Percentiles rank a stretch among this genome's conserved stretches.
These are phyloP conservation scores for Cyclotella cryptica DNA, from an alignment of 108 stramenopile species.

Conservation along the genomic window DNA sequence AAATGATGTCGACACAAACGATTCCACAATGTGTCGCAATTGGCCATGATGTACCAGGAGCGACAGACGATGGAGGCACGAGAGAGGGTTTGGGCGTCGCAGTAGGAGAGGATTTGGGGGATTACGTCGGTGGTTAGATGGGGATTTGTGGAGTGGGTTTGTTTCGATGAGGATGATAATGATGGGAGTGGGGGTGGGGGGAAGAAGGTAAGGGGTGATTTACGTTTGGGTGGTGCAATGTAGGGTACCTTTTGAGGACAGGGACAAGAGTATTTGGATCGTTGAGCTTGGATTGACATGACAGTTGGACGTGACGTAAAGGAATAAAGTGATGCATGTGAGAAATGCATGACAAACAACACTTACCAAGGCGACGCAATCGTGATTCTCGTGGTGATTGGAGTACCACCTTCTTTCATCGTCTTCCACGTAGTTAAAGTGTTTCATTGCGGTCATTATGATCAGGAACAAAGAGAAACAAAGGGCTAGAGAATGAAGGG, in stretches of 20 bases:
- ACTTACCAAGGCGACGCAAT: slow-evolving; percentile 18
- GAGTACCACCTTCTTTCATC: not conserved
- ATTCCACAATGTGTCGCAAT: slow-evolving; percentile 52
- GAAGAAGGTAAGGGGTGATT: slow-evolving; percentile 6
- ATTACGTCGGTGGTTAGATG: slow-evolving; percentile 29
- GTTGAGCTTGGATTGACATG: too few species aligned
- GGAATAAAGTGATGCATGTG: too few species aligned
- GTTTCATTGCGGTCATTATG: too few species aligned
- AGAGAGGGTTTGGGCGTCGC: slow-evolving; percentile 53
- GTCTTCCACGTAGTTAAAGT: too few species aligned
- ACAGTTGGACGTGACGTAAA: too few species aligned
- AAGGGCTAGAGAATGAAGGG: too few species aligned
- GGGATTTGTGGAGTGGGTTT: not conserved
- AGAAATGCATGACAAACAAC: not conserved
- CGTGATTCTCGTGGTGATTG: not conserved
- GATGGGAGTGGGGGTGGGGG: not conserved
- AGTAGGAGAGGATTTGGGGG: slow-evolving; percentile 57
- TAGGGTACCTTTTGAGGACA: slow-evolving; percentile 10
- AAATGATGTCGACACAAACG: slow-evolving; percentile 53
- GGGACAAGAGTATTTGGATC: too few species aligned
- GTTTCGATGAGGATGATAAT: not conserved
- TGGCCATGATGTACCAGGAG: slow-evolving; percentile 45
- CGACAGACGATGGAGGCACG: slow-evolving; percentile 45
- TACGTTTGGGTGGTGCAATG: slow-evolving; percentile 9
- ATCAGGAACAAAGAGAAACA: too few species aligned